A percentile compares a stretch with the other conserved stretches of the same genome.
Evolutionary conservation across 2,329 filamentous ascomycete genomes (phyloP).

Genomic region (Curvularia sp.): DNA sequence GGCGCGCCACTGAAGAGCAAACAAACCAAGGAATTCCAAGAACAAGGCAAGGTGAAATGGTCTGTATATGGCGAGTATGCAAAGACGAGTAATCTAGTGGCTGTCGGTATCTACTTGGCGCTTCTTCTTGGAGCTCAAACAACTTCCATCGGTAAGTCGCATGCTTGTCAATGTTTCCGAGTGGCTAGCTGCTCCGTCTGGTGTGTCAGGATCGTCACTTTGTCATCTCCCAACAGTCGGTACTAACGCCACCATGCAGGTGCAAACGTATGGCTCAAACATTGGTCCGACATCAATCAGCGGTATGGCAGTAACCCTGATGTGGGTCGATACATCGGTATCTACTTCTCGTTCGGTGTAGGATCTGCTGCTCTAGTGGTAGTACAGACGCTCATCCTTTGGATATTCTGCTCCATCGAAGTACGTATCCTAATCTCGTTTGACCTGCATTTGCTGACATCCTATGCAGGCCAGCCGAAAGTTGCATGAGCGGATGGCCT

Average conservation of each 20-base stretch:
- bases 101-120: slow-evolving; percentile 79
- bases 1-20: slow-evolving; percentile 76
- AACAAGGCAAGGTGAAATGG: slow-evolving; percentile 99
- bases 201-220: slow-evolving; percentile 28
- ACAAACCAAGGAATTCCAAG: slow-evolving; percentile 84
- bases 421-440: slow-evolving; percentile 55
- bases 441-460: slow-evolving; percentile 33
- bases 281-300: slow-evolving; percentile 85
- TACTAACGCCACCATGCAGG: slow-evolving; percentile 55
- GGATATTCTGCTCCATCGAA: slow-evolving; percentile 99
- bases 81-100: slow-evolving; percentile 87
- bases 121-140: slow-evolving; percentile 82
- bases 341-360: slow-evolving; percentile 95
- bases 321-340: slow-evolving; percentile 87
- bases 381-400: slow-evolving; percentile 89
- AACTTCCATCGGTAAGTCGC: slow-evolving; percentile 72
- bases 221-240: slow-evolving; percentile 18
- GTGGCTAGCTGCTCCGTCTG: background rate
- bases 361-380: slow-evolving; percentile 86
- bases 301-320: slow-evolving; percentile 71
- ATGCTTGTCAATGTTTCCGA: background rate
- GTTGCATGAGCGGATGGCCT: slow-evolving; percentile 96
- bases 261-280: slow-evolving; percentile 90
- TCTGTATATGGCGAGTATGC: slow-evolving; percentile 93
- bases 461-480: slow-evolving; percentile 80